Base-by-base conservation (phyloP, 2,329 filamentous ascomycete species). In the Cercospora zeae-maydis region DNA sequence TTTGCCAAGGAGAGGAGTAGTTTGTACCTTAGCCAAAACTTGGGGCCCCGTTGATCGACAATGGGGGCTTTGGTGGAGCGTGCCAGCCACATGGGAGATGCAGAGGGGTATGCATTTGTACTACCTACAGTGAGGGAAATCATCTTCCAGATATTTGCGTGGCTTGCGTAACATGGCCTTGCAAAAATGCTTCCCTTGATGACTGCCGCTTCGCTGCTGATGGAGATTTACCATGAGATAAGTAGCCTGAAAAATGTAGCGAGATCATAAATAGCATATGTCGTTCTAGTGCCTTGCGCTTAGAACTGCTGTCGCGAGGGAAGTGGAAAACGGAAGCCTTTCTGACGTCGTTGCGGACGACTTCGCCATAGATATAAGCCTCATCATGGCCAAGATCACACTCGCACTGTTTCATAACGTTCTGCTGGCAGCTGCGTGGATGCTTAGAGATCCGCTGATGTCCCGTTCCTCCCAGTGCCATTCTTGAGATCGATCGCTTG, bases 1-100 rank as follows among this genome's bases (percentile, higher is more conserved):
- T 27, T 3, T 27, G 24, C 24, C 45, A 62, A 62, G 60, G 31
- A 58, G 60, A 62, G 60, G 60, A 62, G 60, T 62, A 55, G 24
- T 24, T 5, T 30, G 49, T 16, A 2, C 16, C 19, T 19, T 45
- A 21, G 39, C 39, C 16, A 24, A 21, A 34, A 30, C 14, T 56
- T 24, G 30, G 21, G 1, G 16, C 53, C 53, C n/a, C 30, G 1
- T n/a, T 24, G 58, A 61, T 61, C 49, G 51, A 51, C 58, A n/a
- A 42, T 34, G 42, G 36, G 14, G 53, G 19, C 24, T 31, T 49
- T 51, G 30, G 47, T 21, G 47, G 47, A 52, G 47, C 47, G 30
- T 52, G 47, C 19, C 39, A 45, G 39, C 39, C 39, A 45, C 47
- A 52, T 52, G 47, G 47, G 24, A 52, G 8, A 16, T 24, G 39